These are phyloP conservation scores for Hymenoscyphus linearis DNA, from an alignment of 2,329 filamentous ascomycete genomes.

Conservation along the genomic window DNA sequence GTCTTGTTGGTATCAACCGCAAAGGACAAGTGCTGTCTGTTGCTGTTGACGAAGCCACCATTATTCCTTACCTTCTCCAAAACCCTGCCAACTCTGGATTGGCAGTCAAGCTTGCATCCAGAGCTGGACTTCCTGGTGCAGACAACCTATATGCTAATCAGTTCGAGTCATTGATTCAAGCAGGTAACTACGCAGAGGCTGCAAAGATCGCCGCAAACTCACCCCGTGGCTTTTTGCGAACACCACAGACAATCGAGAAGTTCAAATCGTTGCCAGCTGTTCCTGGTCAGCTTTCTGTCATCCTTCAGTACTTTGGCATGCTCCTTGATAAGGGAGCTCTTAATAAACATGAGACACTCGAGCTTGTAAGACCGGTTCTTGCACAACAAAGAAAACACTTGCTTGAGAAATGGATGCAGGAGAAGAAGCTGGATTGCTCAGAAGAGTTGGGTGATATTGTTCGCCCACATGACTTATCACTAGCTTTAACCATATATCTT, in stretches of 20 bases:
- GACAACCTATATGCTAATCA: constrained; percentile 90
- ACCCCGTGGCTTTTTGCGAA: constrained; percentile 89
- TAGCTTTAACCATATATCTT: constrained; percentile 85
- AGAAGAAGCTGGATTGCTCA: constrained; percentile 92
- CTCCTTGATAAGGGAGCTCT: constrained; percentile 90
- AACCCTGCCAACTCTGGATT: constrained; percentile 92
- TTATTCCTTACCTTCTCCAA: constrained; percentile 92
- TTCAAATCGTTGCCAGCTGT: constrained; percentile 83
- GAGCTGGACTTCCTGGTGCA: constrained; percentile 87
- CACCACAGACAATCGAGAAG: constrained; percentile 88
- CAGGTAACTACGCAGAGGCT: constrained; percentile 78
- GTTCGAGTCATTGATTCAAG: constrained; percentile 80
- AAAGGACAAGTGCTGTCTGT: constrained; percentile 96
- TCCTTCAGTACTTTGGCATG: constrained; percentile 97
- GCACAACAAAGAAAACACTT: constrained; percentile 92
- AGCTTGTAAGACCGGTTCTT: constrained; percentile 87
- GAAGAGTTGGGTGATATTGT: constrained; percentile 96
- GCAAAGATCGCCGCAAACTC: constrained; percentile 97
- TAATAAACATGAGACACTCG: constrained; percentile 89
- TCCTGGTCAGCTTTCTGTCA: constrained; percentile 83
- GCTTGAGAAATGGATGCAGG: constrained; percentile 95
- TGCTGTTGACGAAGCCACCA: constrained; percentile 82
- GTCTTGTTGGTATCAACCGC: constrained; percentile 91
- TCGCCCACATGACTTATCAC: constrained; percentile 78
- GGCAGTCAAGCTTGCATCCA: constrained; percentile 92